phyloP scores from a whole-genome alignment of 139 green algal species.

The Picochlorum sp. region DNA sequence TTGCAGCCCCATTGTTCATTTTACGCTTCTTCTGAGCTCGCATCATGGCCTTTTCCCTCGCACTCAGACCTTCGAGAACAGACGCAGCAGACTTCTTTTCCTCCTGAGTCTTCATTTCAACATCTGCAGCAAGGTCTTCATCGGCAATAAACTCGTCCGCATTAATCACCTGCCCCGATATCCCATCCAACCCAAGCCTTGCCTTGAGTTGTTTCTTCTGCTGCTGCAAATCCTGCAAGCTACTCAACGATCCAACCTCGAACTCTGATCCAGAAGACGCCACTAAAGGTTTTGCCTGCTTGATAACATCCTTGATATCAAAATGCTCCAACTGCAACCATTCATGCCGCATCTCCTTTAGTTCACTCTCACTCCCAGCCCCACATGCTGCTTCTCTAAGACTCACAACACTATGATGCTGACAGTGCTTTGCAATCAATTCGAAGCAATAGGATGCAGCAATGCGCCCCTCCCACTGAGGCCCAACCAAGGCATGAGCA shows the following conservation, averaged over 20 bases:
- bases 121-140: conserved; percentile 49
- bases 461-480: conserved; percentile 71
- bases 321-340: conserved; percentile 37
- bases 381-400: conserved; percentile 15
- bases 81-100: conserved; percentile 33
- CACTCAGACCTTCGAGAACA: conserved; percentile 42
- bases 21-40: background rate
- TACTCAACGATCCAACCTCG: conserved; percentile 3
- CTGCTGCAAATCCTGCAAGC: conserved; percentile 45
- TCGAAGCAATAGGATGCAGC: conserved; percentile 69
- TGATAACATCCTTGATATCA: conserved; percentile 54
- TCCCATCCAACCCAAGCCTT: conserved; percentile 53
- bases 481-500: conserved; percentile 44
- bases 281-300: conserved; percentile 60
- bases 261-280: conserved; percentile 64
- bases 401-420: conserved; percentile 47
- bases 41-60: conserved; percentile 68
- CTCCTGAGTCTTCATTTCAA: background rate
- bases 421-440: conserved; percentile 58
- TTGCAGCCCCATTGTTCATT: background rate
- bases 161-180: conserved; percentile 57
- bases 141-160: conserved; percentile 63
- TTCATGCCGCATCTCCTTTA: background rate
- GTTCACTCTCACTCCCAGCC: background rate
- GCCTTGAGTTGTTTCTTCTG: conserved; percentile 59